These are phyloP conservation scores for Xylaria multiplex DNA, from an alignment of 2,329 filamentous ascomycete species.

Conservation along the genomic window DNA sequence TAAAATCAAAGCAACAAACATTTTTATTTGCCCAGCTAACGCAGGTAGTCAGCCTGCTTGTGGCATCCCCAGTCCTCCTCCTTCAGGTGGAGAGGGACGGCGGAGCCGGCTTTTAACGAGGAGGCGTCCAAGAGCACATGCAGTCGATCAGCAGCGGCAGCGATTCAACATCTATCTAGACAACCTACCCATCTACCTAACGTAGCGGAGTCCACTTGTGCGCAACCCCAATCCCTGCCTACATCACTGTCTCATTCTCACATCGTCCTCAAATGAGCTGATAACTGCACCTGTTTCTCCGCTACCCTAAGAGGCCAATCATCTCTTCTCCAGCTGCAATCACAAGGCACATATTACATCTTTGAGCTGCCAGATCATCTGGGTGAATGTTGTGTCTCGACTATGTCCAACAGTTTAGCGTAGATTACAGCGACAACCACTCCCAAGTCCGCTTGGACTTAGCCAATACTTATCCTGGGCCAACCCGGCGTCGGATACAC, in stretches of 20 bases:
- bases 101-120: not conserved
- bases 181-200: conserved; percentile 4
- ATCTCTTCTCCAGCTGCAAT: conserved; percentile 16
- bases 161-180: not conserved
- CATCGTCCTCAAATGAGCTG: conserved; percentile 23
- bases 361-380: conserved; percentile 11
- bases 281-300: conserved; percentile 21
- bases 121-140: conserved; percentile 24
- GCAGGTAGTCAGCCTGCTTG: conserved; percentile 5
- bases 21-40: conserved; percentile 3
- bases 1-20: not conserved
- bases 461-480: conserved; percentile 31
- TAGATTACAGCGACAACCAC: conserved; percentile 28
- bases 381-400: conserved; percentile 8
- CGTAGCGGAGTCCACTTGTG: conserved; percentile 13
- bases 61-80: not conserved
- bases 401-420: conserved; percentile 10
- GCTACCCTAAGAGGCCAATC: conserved; percentile 18
- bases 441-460: conserved; percentile 31
- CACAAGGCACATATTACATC: conserved; percentile 6
- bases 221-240: conserved; percentile 27
- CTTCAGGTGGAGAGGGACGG: not conserved
- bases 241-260: conserved; percentile 25
- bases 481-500: conserved; percentile 35
- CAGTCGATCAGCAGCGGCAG: conserved; percentile 15